These are phyloP conservation scores for Pichia sp. DNA, from an alignment of 1,139 yeast species.

Conservation along the genomic window DNA sequence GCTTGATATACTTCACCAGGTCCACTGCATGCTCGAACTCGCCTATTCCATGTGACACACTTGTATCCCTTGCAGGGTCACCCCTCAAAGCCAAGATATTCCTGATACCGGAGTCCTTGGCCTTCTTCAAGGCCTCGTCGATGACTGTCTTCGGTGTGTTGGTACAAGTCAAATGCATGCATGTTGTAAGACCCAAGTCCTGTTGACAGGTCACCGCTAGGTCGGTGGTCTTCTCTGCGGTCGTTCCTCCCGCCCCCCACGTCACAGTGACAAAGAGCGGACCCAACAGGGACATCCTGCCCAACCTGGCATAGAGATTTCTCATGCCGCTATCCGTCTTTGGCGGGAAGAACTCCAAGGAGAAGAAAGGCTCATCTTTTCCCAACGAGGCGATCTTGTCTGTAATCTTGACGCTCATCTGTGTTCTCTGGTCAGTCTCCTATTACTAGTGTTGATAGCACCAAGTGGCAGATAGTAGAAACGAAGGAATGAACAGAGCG, in stretches of 20 bases:
- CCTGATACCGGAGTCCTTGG: constrained; percentile 73
- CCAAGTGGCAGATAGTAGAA: not conserved
- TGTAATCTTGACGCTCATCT: constrained; percentile 41
- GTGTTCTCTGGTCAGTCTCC: not conserved
- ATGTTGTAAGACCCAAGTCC: constrained; percentile 77
- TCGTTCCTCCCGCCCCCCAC: constrained; percentile 99
- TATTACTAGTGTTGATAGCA: too few species aligned
- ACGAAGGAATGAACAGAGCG: too few species aligned
- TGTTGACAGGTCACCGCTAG: constrained; percentile 75
- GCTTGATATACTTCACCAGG: constrained; percentile 70
- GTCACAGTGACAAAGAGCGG: constrained; percentile 91
- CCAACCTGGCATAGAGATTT: constrained; percentile 78
- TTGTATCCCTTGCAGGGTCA: constrained; percentile 89
- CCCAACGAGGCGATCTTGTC: constrained; percentile 50
- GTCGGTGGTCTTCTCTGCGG: constrained; percentile 80
- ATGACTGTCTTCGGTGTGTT: constrained; percentile 75
- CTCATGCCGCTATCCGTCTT: constrained; percentile 75
- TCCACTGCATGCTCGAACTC: constrained; percentile 84
- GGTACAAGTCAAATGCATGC: constrained; percentile 93
- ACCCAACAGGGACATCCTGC: constrained; percentile 81
- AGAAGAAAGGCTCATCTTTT: constrained; percentile 57
- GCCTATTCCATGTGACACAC: constrained; percentile 95
- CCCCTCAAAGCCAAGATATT: constrained; percentile 92
- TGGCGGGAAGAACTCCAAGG: constrained; percentile 96
- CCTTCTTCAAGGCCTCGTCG: constrained; percentile 70